Evolutionary conservation across 1,284 basidiomycete species (phyloP), one percentile per base, ranked within the genome.

Genomic region (Papiliotrema terrestris): DNA sequence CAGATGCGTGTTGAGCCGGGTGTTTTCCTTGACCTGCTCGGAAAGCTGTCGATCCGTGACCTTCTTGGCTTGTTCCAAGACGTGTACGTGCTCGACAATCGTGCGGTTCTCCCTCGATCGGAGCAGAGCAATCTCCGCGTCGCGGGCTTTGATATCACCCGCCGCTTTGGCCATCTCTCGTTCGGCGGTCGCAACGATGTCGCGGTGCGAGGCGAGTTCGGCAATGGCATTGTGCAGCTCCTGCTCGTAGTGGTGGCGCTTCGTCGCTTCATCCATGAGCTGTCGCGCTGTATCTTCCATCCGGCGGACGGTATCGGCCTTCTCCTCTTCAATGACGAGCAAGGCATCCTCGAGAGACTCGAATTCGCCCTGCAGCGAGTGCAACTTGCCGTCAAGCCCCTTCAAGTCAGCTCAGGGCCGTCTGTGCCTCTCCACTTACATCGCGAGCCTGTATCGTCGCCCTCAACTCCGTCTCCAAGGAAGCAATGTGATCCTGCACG

Each of bases 51-150:
- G 84, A 71, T 98, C 95, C 1, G 96, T 96, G 59, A 96, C 87
- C 55, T 88, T 88, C 76, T 98, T 98, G 11, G 96, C 95, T 69
- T 96, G 91, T 73, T 98, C 94, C 6, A 97, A 82, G 17, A 98
- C 96, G 67, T 98, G 89, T 20, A 98, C 93, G 69, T 99, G 96
- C 76, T 99, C 95, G 47, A 99, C 93, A 56, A 97, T 96, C 14
- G 92, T 98, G 81, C 95, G 97, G 80, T 98, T 92, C 74, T 94
- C 90, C 70, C 86, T 84, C 8, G 87, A 87, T 56, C 91, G 87
- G 15, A 94, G 78, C 56, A 92, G 87, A 58, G 86, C 88, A 58
- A 91, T 83, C 57, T 95, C 90, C 82, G 86, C 88, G 68, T 97
- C 89, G 37, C 87, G 84, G 45, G 82, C 82, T 68, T 90, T 89